phyloP scores from a whole-genome alignment of 768 basidiomycete species.

The Amanita inopinata region DNA sequence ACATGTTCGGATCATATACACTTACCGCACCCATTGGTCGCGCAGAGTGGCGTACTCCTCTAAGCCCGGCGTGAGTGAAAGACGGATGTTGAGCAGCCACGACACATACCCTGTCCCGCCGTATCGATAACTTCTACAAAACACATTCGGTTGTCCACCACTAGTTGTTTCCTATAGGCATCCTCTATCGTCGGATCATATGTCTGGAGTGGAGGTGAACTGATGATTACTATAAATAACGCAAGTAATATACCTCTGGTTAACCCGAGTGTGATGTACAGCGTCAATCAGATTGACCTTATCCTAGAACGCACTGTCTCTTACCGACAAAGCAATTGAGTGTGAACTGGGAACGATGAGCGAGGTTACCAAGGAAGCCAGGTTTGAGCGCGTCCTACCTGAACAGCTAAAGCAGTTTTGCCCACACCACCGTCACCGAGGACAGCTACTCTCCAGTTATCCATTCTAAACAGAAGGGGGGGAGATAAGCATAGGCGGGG shows the following conservation, averaged over 20 bases:
- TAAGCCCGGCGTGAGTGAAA: constrained; percentile 21
- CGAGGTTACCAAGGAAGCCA: constrained; percentile 9
- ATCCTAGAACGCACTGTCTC: too few relatives aligned
- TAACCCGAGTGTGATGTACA: constrained; percentile 10
- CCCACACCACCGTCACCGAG: constrained; percentile 96
- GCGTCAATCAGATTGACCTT: constrained; percentile 6
- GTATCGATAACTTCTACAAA: constrained; percentile 97
- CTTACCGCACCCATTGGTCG: constrained; percentile 96
- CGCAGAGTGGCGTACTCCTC: constrained; percentile 96
- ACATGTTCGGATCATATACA: constrained; percentile 13
- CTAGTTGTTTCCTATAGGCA: constrained; percentile 90
- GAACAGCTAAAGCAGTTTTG: constrained; percentile 93
- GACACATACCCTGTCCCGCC: constrained; percentile 81
- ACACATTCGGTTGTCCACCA: constrained; percentile 92
- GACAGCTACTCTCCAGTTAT: constrained; percentile 93
- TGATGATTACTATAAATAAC: constrained; percentile 9
- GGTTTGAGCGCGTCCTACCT: constrained; percentile 43
- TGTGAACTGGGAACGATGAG: constrained; percentile 57
- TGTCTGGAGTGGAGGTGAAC: constrained; percentile 39
- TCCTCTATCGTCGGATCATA: constrained; percentile 99
- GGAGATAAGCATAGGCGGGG: constrained; percentile 15
- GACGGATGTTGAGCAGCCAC: constrained; percentile 14
- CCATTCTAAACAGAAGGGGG: constrained; percentile 52
- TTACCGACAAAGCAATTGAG: constrained; percentile 93
- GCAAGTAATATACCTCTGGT: constrained; percentile 40